phyloP scores from a whole-genome alignment of 2,329 filamentous ascomycete genomes.

The Exophiala sp. region DNA sequence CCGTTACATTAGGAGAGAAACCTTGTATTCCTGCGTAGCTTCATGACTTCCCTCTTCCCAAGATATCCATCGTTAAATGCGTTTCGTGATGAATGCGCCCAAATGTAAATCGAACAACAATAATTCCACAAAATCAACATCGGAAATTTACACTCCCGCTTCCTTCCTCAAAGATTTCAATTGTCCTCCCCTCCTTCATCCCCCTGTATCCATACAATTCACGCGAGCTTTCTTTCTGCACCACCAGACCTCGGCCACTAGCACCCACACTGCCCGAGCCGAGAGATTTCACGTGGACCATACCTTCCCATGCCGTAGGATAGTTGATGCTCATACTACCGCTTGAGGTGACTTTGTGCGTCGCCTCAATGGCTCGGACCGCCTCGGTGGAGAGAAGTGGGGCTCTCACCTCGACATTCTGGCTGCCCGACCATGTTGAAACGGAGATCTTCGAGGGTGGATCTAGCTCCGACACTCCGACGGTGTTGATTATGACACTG shows the following conservation, averaged over 20 bases:
- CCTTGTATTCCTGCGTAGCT: no score
- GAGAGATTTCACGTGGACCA: constrained; percentile 25
- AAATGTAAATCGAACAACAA: no score
- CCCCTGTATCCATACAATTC: constrained; percentile 25
- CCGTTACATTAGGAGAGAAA: no score
- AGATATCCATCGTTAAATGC: no score
- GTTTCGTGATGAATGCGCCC: background rate
- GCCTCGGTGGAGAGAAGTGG: constrained; percentile 11
- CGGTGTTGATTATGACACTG: constrained; percentile 43
- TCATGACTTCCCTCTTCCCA: no score
- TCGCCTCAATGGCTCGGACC: constrained; percentile 20
- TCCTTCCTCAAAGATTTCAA: constrained; percentile 19
- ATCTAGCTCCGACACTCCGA: constrained; percentile 17
- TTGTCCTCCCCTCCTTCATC: constrained; percentile 12
- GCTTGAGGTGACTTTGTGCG: constrained; percentile 25
- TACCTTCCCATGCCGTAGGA: constrained; percentile 33
- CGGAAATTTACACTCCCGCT: constrained; percentile 21
- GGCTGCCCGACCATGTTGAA: constrained; percentile 10
- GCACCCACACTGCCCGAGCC: constrained; percentile 24
- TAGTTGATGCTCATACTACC: constrained; percentile 31
- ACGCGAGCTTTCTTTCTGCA: constrained; percentile 12
- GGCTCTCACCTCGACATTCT: constrained; percentile 15
- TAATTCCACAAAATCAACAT: constrained; percentile 5
- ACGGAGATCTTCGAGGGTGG: constrained; percentile 15
- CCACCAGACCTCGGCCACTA: constrained; percentile 27